Evolutionary conservation across 2,329 filamentous ascomycete species (phyloP).

Genomic region (Amauroascus niger): DNA sequence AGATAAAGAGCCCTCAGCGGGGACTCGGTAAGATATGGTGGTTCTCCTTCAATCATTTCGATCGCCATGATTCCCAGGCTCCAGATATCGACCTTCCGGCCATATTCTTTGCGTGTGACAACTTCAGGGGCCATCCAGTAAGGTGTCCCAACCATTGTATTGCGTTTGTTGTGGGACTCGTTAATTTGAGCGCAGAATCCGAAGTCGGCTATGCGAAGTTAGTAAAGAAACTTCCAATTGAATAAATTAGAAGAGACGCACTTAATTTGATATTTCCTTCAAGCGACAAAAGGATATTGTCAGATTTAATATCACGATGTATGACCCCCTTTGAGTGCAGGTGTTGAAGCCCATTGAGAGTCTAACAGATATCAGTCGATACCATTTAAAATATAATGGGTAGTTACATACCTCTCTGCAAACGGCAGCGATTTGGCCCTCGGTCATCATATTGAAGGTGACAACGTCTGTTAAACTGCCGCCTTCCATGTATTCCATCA

Average conservation of each 20-base stretch:
- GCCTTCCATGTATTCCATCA: constrained; percentile 99
- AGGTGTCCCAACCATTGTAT: constrained; percentile 96
- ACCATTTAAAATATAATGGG: background rate
- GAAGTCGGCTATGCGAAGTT: constrained; percentile 64
- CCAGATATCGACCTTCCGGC: constrained; percentile 98
- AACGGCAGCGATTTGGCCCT: constrained; percentile 92
- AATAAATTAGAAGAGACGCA: constrained; percentile 41
- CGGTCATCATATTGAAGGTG: constrained; percentile 98
- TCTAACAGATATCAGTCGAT: constrained; percentile 38
- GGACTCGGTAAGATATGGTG: constrained; percentile 90
- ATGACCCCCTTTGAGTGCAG: constrained; percentile 97
- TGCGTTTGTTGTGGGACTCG: constrained; percentile 91
- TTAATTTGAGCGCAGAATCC: constrained; percentile 98
- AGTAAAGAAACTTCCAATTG: constrained; percentile 5
- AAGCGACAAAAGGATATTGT: constrained; percentile 88
- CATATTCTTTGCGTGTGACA: constrained; percentile 94
- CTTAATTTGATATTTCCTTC: constrained; percentile 97
- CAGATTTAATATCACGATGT: constrained; percentile 97
- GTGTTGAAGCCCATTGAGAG: constrained; percentile 82
- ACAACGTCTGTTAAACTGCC: constrained; percentile 96
- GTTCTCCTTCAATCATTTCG: constrained; percentile 98
- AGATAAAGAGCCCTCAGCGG: constrained; percentile 86
- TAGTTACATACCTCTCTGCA: constrained; percentile 61
- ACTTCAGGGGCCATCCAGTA: constrained; percentile 99
- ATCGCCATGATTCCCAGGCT: constrained; percentile 98